Evolutionary conservation across 2,329 filamentous ascomycete genomes (phyloP).

Genomic region (Huntiella bhutanensis): DNA sequence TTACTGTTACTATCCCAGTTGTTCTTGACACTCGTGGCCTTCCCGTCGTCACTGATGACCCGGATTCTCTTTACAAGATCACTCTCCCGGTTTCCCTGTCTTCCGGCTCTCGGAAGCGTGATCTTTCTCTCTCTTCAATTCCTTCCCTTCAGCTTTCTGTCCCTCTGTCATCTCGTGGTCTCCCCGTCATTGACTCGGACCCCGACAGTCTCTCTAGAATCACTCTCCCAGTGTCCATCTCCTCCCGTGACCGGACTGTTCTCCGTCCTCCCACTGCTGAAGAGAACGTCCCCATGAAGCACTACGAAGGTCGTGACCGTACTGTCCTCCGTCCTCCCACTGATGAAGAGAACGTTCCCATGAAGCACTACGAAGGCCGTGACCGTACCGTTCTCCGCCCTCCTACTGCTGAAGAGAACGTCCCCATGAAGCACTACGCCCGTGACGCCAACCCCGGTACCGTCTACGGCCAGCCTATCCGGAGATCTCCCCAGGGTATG

Average conservation of each 20-base stretch:
- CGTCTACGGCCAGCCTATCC: slow-evolving; percentile 3
- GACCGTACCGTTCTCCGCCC: slow-evolving; percentile 7
- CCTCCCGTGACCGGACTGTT: slow-evolving; percentile 5
- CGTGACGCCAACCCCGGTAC: slow-evolving; percentile 1
- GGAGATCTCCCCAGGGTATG: slow-evolving; percentile 11
- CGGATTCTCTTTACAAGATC: slow-evolving; percentile 8
- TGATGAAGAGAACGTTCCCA: background rate
- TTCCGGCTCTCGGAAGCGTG: slow-evolving; percentile 2
- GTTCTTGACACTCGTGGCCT: slow-evolving; percentile 6
- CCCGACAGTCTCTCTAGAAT: slow-evolving; percentile 6
- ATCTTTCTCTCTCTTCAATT: background rate
- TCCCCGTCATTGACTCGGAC: slow-evolving; percentile 2
- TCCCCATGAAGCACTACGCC: slow-evolving; percentile 4
- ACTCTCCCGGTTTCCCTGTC: slow-evolving; percentile 6
- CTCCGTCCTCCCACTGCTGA: slow-evolving; percentile 1
- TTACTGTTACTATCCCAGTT: slow-evolving; percentile 10
- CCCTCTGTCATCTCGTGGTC: slow-evolving; percentile 2
- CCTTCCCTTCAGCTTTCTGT: slow-evolving; percentile 5
- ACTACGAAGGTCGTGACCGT: background rate
- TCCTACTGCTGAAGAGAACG: slow-evolving; percentile 7
- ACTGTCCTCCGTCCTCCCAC: slow-evolving; percentile 3
- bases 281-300: background rate
- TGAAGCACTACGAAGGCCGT: slow-evolving; percentile 2
- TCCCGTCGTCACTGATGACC: slow-evolving; percentile 9
- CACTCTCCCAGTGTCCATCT: slow-evolving; percentile 8